Percentiles rank a stretch among this genome's conserved stretches.
Conservation (phyloP, 805 yeast species). For the Yamadazyma olivae region DNA sequence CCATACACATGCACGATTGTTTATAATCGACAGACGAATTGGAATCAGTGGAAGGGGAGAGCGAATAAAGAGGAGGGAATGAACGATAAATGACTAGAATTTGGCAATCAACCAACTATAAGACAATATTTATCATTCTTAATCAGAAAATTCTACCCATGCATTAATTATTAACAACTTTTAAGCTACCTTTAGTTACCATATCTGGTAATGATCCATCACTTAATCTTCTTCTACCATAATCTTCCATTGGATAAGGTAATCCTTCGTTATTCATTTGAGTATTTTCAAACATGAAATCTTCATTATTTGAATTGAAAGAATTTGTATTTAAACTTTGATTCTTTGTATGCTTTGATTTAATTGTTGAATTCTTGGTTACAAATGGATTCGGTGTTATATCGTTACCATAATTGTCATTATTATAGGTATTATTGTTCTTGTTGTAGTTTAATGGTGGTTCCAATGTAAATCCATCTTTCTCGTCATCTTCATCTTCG, state of each 20-base stretch:
- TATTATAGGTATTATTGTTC: background rate
- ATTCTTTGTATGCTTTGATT: conserved; percentile 14
- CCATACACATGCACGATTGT: too few species aligned
- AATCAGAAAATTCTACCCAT: too few species aligned
- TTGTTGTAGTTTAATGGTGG: conserved; percentile 23
- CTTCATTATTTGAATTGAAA: conserved; percentile 18
- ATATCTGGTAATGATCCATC: conserved; percentile 55
- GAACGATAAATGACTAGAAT: too few species aligned
- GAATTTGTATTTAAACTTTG: conserved; percentile 16
- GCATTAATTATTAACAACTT: conserved; percentile 42
- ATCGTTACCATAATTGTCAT: conserved; percentile 5
- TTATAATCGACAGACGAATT: too few species aligned
- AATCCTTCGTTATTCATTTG: conserved; percentile 6
- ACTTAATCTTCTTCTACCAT: conserved; percentile 49
- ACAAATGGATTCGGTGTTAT: conserved; percentile 22
- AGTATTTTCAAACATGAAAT: conserved; percentile 16
- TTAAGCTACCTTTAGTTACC: conserved; percentile 44
- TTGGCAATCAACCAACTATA: too few species aligned
- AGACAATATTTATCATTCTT: too few species aligned
- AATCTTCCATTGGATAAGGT: conserved; percentile 21
- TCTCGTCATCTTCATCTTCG: conserved; percentile 42
- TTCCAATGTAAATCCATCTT: conserved; percentile 31
- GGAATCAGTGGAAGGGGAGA: too few species aligned
- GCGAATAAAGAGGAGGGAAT: too few species aligned
- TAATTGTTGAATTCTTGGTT: conserved; percentile 20